These are phyloP conservation scores for Debaryomyces fabryi DNA, from an alignment of 1,139 yeast genomes.

Conservation along the genomic window DNA sequence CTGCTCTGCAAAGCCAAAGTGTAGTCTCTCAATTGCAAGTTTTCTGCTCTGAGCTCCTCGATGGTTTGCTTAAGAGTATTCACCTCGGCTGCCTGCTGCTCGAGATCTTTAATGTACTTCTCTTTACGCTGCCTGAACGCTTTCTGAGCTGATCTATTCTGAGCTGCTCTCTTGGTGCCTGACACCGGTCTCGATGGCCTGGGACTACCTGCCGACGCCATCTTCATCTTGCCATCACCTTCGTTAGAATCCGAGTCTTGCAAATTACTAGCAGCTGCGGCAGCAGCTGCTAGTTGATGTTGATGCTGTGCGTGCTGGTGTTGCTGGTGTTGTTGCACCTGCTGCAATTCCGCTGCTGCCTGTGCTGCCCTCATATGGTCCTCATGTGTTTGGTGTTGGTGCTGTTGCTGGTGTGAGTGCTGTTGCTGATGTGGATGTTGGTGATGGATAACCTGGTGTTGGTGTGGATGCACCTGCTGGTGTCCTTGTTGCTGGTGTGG, in stretches of 20 bases:
- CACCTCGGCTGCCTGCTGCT: constrained; percentile 65
- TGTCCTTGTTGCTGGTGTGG: constrained; percentile 13
- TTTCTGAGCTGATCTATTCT: constrained; percentile 85
- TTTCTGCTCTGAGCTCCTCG: constrained; percentile 67
- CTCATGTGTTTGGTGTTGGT: constrained; percentile 13
- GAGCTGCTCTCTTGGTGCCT: constrained; percentile 81
- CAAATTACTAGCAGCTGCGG: constrained; percentile 14
- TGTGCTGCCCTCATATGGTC: constrained; percentile 17
- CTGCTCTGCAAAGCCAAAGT: constrained; percentile 70
- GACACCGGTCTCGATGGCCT: constrained; percentile 45
- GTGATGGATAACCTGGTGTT: constrained; percentile 10
- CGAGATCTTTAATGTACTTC: constrained; percentile 74
- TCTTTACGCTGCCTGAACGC: constrained; percentile 86
- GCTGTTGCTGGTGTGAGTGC: constrained; percentile 10
- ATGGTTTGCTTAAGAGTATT: constrained; percentile 61
- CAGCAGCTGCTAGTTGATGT: constrained; percentile 15
- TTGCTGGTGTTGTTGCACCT: constrained; percentile 15
- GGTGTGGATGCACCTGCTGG: constrained; percentile 11
- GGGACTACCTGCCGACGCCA: constrained; percentile 9
- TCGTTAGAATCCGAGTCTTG: constrained; percentile 9
- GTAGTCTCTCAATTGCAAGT: constrained; percentile 71
- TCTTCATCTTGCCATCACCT: constrained; percentile 14
- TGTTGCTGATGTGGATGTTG: constrained; percentile 11
- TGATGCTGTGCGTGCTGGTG: constrained; percentile 17
- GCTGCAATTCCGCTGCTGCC: constrained; percentile 18